These are phyloP conservation scores for Trichosporon sp. DNA, from an alignment of 1,284 basidiomycete genomes.

Conservation along the genomic window DNA sequence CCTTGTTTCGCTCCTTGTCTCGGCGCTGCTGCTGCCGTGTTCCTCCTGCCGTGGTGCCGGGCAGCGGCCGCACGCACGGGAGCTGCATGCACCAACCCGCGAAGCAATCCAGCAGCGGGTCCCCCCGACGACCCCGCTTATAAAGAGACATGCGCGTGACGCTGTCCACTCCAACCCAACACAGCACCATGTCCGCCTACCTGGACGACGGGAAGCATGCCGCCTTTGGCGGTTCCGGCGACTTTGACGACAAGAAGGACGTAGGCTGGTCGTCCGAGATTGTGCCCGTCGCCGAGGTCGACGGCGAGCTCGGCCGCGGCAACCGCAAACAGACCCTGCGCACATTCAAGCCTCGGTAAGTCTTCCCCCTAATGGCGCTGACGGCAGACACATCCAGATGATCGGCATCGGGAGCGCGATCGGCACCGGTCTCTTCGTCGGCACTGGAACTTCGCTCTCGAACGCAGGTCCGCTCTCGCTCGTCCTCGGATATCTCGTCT, in stretches of 20 bases:
- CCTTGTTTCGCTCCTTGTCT: not conserved
- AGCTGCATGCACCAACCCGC: too few species aligned
- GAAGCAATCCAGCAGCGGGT: not conserved
- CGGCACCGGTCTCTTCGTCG: slow-evolving; percentile 57
- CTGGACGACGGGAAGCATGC: not conserved
- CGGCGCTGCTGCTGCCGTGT: too few species aligned
- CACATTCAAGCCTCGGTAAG: slow-evolving; percentile 23
- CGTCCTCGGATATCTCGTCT: slow-evolving; percentile 21
- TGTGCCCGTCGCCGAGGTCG: slow-evolving; percentile 12
- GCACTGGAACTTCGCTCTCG: not conserved
- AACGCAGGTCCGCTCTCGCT: not conserved
- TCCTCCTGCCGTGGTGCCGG: too few species aligned
- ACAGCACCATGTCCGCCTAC: not conserved
- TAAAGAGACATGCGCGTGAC: not conserved
- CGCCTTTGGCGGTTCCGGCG: too few species aligned
- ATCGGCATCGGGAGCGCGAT: slow-evolving; percentile 52
- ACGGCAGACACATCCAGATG: slow-evolving; percentile 19
- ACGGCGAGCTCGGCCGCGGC: slow-evolving; percentile 23
- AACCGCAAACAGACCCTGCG: slow-evolving; percentile 17
- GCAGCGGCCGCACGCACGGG: too few species aligned
- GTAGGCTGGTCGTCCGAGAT: not conserved
- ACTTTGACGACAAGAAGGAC: slow-evolving; percentile 20
- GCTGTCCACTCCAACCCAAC: not conserved
- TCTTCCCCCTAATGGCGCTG: not conserved
- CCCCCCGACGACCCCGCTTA: not conserved